Conservation (phyloP, 371 early-diverging fungal species). For the Entomophthora muscae region DNA sequence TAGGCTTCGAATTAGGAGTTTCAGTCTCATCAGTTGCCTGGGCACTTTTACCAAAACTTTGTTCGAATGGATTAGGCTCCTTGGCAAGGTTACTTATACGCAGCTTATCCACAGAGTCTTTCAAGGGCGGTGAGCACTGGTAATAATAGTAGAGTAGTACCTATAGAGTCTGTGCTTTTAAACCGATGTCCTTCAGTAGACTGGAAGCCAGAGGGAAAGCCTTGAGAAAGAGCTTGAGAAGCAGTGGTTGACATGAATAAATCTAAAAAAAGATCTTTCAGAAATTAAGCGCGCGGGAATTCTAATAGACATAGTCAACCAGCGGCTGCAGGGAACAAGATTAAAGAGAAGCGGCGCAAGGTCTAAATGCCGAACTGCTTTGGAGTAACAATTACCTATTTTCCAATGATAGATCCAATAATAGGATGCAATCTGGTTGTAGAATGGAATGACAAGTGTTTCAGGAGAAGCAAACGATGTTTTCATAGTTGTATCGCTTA, state of each 20-base stretch:
- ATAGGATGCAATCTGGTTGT: neutral
- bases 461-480: neutral
- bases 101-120: neutral
- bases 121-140: no score
- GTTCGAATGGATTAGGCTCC: slow-evolving; percentile 9
- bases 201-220: neutral
- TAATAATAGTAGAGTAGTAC: neutral
- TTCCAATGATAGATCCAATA: no score
- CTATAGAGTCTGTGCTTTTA: neutral
- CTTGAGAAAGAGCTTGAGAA: neutral
- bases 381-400: no score
- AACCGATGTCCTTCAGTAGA: neutral
- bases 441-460: neutral
- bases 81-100: slow-evolving; percentile 8
- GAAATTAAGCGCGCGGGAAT: no score
- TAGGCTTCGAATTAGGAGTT: slow-evolving; percentile 8
- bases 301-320: no score
- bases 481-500: neutral
- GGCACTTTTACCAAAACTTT: slow-evolving; percentile 4
- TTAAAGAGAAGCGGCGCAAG: no score
- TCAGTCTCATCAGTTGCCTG: slow-evolving; percentile 8
- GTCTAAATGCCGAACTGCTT: no score
- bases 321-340: no score
- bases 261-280: neutral
- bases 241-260: neutral